Evolutionary conservation across 1,139 yeast genomes (phyloP), one percentile per base, ranked within the genome.

Genomic region (Yamadazyma membranifaciens): DNA sequence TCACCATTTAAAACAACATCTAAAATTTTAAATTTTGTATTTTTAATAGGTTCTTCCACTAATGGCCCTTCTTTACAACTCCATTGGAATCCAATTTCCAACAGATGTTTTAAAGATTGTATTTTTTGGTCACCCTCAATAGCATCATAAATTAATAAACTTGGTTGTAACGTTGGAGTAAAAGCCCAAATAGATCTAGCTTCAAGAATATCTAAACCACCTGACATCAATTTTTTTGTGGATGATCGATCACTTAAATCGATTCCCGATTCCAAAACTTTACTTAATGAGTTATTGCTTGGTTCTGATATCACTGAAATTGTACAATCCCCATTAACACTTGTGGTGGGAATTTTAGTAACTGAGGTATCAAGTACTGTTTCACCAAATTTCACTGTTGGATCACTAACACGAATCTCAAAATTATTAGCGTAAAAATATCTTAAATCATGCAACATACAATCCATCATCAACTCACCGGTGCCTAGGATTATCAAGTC

Each of bases 381-480:
- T 60, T 94, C 99, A 27, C 87, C 65, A 51, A 92, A 88, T 45
- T 76, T 77, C 0, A 91, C 81, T 60, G 84, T 76, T 2, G 98
- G 96, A 54, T 85, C 94, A 42, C 96, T 86, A 2, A 89, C 84
- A 55, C 83, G 86, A 40, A 92, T 79, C 39, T 84, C 87, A 38
- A 89, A 70, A 36, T 78, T 79, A 38, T 68, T 58, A 0, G 86
- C 76, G 56, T 72, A 76, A 45, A 81, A 59, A 14, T 67, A 59
- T 46, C 98, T 69, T 36, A 92, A 63, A 55, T 88, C 97, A 60
- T 83, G 87, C 40, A 94, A 60, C 24, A 86, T 67, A 51, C 95
- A 87, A 60, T 94, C 98, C 64, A 94, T 62, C 55, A 87, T 88
- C 13, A 92, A 56, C 56, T 94, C 98, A 4, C 98, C 98, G 3